Base-by-base conservation (phyloP, 106 monocot species). In the Dioscorea dumetorum region DNA sequence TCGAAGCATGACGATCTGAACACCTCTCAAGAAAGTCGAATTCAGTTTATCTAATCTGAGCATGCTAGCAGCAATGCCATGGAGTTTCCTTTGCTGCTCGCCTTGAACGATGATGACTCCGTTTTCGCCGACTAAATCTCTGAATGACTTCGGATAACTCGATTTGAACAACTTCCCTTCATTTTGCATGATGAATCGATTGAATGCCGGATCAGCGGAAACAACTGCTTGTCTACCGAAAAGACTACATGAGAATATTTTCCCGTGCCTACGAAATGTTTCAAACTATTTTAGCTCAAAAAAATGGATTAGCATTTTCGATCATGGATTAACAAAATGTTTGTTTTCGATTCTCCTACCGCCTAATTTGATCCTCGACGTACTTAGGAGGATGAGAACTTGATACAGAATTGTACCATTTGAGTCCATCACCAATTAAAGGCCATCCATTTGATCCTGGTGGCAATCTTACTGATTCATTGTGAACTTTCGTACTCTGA, bases 81-180 rank as follows among this genome's bases (percentile, higher is more conserved):
- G 81, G 31, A 81, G 76, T 62, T 58, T 81, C 62, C 68, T 81
- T 33, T 81, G 81, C 62, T 81, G 76, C n/a, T 81, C 76, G 17
- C 81, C 81, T 0, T 81, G 81, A 24, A 76, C 72, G 0, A 81
- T 63, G 21, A 81, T 81, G 19, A 81, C 72, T 19, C 81, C 81
- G 28, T 81, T 66, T 62, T 68, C 72, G 8, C 81, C 81, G 17
- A 81, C 81, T 60, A 81, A 49, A 72, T 81, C 81, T 3, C 76
- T 23, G 24, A 81, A 81, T 7, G 81, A 81, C 18, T 81, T 81
- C 10, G 81, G 81, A 61, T 81, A 81, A 63, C 76, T 72, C 3
- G 81, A 81, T 22, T 81, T 58, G 63, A 81, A 81, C 31, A 81
- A 64, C 66, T 32, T 81, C 19, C 76, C 81, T 60, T 81, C 81